Base-by-base conservation (phyloP, 306 rosid species). In the Cucumis cinereus region DNA sequence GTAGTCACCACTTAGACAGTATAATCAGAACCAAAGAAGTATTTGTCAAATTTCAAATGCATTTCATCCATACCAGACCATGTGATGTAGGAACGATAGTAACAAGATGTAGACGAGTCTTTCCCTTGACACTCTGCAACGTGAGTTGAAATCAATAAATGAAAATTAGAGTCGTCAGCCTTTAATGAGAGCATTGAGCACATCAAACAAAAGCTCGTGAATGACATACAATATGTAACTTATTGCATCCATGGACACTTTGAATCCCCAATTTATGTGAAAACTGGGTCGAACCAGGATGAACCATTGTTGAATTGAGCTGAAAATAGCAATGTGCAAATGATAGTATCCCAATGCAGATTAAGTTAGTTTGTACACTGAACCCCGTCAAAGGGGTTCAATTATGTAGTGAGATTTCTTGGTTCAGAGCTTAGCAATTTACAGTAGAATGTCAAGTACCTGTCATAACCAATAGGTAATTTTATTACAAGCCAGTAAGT, bases 31-130 rank as follows among this genome's bases (percentile, higher is more conserved):
- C 45, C 54, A 4, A 69, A 45, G 13, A 67, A n/a, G 53, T 22
- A 20, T 77, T 38, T 23, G 40, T 28, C 14, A 40, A 75, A 73
- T 20, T 76, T 70, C n/a, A 52, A 78, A 53, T 20, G 57, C 72
- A 62, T 40, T 69, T 73, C 81, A 77, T 10, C 54, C 93, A 83
- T 91, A 94, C 97, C 97, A 90, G 81, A 80, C 79, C 79, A 68
- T 83, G 78, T 3, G 90, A 86, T 33, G 90, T 82, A 79, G 88
- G 85, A 82, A 85, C 88, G 79, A 87, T 33, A 63, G 90, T 80
- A 70, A 85, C 84, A 79, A 83, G 79, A 81, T 84, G 91, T 10
- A 83, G 81, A 63, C 88, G 88, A 73, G 85, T 79, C 86, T 83
- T 87, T 75, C 81, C 85, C 76, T 54, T 85, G 69, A 68, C 80